These are phyloP conservation scores for Geotrichum europaeum DNA, from an alignment of 1,139 yeast species.

Conservation along the genomic window DNA sequence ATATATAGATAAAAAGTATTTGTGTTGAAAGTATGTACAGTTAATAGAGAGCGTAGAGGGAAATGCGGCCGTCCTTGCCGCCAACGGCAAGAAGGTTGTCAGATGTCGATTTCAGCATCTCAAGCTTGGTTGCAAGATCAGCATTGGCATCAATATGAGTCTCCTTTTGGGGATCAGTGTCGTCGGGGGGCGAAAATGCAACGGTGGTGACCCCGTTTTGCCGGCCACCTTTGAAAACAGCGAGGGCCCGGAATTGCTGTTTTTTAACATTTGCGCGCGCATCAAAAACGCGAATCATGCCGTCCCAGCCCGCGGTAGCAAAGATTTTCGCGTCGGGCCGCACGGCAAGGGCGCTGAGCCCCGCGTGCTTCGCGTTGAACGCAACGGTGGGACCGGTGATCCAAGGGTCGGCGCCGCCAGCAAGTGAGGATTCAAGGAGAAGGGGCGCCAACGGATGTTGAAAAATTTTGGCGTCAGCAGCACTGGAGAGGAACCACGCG, in stretches of 20 bases:
- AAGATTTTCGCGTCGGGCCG: slow-evolving; percentile 31
- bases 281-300: slow-evolving; percentile 32
- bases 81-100: slow-evolving; percentile 35
- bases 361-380: slow-evolving; percentile 28
- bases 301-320: slow-evolving; percentile 40
- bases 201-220: slow-evolving; percentile 29
- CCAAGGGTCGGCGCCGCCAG: slow-evolving; percentile 7
- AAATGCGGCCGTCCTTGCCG: slow-evolving; percentile 37
- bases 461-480: slow-evolving; percentile 34
- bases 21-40: not conserved
- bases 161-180: not conserved
- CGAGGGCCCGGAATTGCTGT: slow-evolving; percentile 25
- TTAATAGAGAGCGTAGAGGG: slow-evolving; percentile 30
- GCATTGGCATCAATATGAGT: not conserved
- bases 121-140: slow-evolving; percentile 9
- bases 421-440: not conserved
- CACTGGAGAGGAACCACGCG: slow-evolving; percentile 27
- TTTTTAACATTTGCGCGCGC: not conserved
- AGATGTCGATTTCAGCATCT: slow-evolving; percentile 4
- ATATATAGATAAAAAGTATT: slow-evolving; percentile 25
- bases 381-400: slow-evolving; percentile 2
- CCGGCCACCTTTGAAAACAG: slow-evolving; percentile 31
- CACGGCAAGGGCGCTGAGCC: slow-evolving; percentile 28
- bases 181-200: slow-evolving; percentile 22
- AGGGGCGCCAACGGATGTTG: slow-evolving; percentile 24